Percentiles rank a stretch among this genome's conserved stretches.
phyloP scores from a whole-genome alignment of 495 filamentous ascomycete species.

The Parachaetomium inaequale region DNA sequence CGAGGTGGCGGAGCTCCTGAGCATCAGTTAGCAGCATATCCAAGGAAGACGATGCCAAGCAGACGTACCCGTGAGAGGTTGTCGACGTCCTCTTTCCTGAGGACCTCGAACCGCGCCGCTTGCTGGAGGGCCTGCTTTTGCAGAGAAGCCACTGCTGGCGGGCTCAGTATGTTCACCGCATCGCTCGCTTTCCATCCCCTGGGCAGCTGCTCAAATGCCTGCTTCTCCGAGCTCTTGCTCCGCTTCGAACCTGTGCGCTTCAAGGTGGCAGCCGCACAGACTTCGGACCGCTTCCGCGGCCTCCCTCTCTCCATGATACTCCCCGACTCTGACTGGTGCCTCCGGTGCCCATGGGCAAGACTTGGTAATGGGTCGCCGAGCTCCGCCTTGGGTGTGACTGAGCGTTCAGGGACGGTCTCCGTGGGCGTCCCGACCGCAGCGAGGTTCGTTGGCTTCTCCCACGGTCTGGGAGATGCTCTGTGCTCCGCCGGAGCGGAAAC shows the following conservation, averaged over 20 bases:
- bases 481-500: constrained; percentile 43
- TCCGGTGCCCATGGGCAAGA: constrained; percentile 31
- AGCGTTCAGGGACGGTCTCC: constrained; percentile 24
- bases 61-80: constrained; percentile 55
- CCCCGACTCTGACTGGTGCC: constrained; percentile 55
- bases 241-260: constrained; percentile 36
- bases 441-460: constrained; percentile 36
- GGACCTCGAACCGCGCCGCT: constrained; percentile 62
- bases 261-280: constrained; percentile 30
- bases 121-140: constrained; percentile 62
- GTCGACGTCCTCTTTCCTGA: constrained; percentile 64
- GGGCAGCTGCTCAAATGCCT: constrained; percentile 55
- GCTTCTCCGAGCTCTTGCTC: constrained; percentile 45
- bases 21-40: constrained; percentile 20
- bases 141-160: constrained; percentile 51
- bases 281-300: constrained; percentile 48
- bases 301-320: constrained; percentile 59
- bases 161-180: constrained; percentile 44
- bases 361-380: constrained; percentile 31
- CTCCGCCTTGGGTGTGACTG: constrained; percentile 34
- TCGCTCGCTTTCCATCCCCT: constrained; percentile 53
- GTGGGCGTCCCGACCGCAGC: constrained; percentile 25
- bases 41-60: neutral
- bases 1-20: constrained; percentile 64
- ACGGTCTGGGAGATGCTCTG: constrained; percentile 44